Evolutionary conservation across 768 basidiomycete species (phyloP).

Genomic region (Chlorophyllum brunneum): DNA sequence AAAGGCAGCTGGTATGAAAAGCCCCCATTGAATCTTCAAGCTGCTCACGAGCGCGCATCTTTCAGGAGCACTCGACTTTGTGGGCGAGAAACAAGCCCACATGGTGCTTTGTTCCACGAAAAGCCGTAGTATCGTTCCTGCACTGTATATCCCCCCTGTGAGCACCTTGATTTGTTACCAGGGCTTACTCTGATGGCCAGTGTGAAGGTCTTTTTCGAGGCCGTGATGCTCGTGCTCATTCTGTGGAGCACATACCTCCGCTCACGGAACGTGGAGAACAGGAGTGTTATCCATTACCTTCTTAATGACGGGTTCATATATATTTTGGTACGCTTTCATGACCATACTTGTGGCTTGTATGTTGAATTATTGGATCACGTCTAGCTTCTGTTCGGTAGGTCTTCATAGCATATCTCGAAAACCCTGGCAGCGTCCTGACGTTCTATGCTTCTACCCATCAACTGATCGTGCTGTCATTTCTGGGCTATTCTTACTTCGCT

Average conservation of each 20-base stretch:
- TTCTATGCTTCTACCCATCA: background rate
- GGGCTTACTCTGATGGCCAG: too few relatives aligned
- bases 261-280: background rate
- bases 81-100: background rate
- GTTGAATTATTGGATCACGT: background rate
- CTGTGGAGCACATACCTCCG: constrained; percentile 1
- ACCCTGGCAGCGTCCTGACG: background rate
- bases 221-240: constrained; percentile 4
- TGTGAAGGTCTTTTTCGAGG: constrained; percentile 2
- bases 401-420: background rate
- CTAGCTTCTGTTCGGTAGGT: constrained; percentile 8
- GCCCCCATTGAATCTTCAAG: background rate
- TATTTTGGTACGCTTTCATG: background rate
- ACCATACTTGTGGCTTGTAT: background rate
- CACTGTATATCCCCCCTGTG: background rate
- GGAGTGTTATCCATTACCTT: background rate
- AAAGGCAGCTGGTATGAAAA: background rate
- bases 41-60: background rate
- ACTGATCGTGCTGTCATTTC: background rate
- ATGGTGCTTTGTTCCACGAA: background rate
- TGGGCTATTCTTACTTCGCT: background rate
- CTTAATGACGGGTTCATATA: constrained; percentile 4
- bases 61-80: background rate
- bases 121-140: constrained; percentile 3
- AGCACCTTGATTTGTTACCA: background rate